These are phyloP conservation scores for Lignosus rhinocerotis DNA, from an alignment of 1,284 basidiomycete genomes.

Conservation along the genomic window DNA sequence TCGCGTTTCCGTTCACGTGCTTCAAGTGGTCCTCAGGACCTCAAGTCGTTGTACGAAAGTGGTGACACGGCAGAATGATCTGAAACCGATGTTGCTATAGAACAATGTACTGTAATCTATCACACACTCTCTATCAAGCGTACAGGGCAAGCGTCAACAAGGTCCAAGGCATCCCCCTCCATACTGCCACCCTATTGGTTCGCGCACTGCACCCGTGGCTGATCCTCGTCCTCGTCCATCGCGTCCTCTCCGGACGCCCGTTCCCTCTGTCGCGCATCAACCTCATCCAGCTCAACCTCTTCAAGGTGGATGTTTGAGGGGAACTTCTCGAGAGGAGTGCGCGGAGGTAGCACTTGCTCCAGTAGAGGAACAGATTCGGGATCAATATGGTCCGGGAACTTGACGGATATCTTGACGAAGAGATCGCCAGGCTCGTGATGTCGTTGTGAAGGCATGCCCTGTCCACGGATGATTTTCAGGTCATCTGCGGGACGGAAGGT, in stretches of 20 bases:
- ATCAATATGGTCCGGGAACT: slow-evolving; percentile 87
- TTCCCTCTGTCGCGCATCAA: slow-evolving; percentile 75
- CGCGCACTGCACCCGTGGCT: slow-evolving; percentile 82
- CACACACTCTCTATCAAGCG: neutral
- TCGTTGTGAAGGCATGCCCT: slow-evolving; percentile 98
- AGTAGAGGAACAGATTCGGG: slow-evolving; percentile 71
- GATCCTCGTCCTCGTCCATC: slow-evolving; percentile 87
- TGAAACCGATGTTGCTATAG: slow-evolving; percentile 16
- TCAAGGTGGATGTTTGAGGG: slow-evolving; percentile 74
- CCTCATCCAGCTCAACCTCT: slow-evolving; percentile 85
- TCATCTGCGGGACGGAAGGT: slow-evolving; percentile 53
- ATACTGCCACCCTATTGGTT: slow-evolving; percentile 75
- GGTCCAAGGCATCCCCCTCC: neutral
- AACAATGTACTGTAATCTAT: slow-evolving; percentile 23
- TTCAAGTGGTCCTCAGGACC: slow-evolving; percentile 1
- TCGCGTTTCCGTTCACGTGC: slow-evolving; percentile 18
- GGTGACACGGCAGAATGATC: no score
- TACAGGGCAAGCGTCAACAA: neutral
- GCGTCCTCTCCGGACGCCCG: slow-evolving; percentile 56
- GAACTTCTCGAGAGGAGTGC: slow-evolving; percentile 71
- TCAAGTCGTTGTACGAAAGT: neutral
- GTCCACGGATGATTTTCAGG: slow-evolving; percentile 88
- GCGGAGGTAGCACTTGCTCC: slow-evolving; percentile 86
- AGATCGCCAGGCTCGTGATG: slow-evolving; percentile 98
- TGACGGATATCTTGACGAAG: slow-evolving; percentile 85